Conservation (phyloP, 2,329 filamentous ascomycete genomes). For the Monilinia vaccinii-corymbosi region DNA sequence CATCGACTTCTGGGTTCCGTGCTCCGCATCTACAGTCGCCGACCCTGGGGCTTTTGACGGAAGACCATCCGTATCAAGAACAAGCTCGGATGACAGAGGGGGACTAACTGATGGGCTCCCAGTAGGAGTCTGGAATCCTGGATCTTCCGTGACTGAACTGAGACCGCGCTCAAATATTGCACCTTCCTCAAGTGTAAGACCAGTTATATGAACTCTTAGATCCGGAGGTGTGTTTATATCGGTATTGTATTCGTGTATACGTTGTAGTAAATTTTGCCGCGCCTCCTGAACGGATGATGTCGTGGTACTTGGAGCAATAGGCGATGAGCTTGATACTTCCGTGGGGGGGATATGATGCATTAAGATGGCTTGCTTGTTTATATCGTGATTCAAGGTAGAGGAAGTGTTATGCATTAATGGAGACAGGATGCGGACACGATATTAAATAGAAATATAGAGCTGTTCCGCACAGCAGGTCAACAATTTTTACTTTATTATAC, state of each 20-base stretch:
- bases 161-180: not conserved
- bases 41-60: not conserved
- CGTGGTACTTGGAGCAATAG: not conserved
- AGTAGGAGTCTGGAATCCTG: too few species aligned
- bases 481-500: not conserved
- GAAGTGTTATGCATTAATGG: not conserved
- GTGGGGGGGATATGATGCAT: not conserved
- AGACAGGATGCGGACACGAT: too few species aligned
- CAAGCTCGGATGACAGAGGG: not conserved
- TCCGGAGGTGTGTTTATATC: not conserved
- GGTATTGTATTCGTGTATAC: not conserved
- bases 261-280: not conserved
- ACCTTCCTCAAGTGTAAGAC: not conserved
- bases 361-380: not conserved
- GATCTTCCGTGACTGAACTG: not conserved
- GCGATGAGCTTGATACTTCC: not conserved
- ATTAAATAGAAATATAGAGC: not conserved
- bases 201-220: conserved; percentile 3
- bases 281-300: not conserved
- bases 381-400: not conserved
- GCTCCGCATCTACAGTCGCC: not conserved
- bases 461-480: not conserved
- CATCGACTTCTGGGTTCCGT: not conserved
- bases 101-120: not conserved
- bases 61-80: not conserved